Conservation (phyloP, 257 asterid genomes). For the Nicotiana sylvestris region DNA sequence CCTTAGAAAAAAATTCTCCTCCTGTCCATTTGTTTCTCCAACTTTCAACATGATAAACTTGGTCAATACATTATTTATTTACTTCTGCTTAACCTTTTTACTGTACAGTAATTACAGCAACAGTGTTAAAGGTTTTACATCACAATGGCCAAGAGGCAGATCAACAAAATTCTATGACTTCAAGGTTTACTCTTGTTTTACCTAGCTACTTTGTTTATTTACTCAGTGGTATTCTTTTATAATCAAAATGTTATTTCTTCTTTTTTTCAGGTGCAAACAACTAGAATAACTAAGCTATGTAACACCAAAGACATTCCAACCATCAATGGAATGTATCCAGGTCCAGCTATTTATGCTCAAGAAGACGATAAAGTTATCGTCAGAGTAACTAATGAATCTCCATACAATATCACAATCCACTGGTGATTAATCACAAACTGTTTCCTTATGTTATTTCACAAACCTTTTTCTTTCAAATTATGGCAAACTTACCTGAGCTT, state of each 20-base stretch:
- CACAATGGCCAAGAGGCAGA: conserved; percentile 39
- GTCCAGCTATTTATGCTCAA: conserved; percentile 60
- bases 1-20: background rate
- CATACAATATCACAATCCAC: conserved; percentile 57
- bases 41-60: conserved; percentile 30
- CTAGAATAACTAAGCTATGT: conserved; percentile 45
- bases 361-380: conserved; percentile 52
- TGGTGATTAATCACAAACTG: conserved; percentile 26
- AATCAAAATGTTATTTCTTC: background rate
- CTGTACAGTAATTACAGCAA: conserved; percentile 14
- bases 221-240: background rate
- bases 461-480: background rate
- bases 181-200: conserved; percentile 29
- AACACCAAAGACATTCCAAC: conserved; percentile 37
- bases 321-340: conserved; percentile 50
- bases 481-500: background rate
- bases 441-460: too few relatives aligned
- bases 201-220: background rate
- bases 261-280: conserved; percentile 39
- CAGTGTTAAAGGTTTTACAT: conserved; percentile 22
- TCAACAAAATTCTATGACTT: conserved; percentile 49
- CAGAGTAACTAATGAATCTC: conserved; percentile 38
- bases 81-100: conserved; percentile 26
- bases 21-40: background rate
- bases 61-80: conserved; percentile 1